Evolutionary conservation across 2,329 filamentous ascomycete species (phyloP), one percentile per base, ranked within the genome.

Genomic region (Botrytis squamosa): DNA sequence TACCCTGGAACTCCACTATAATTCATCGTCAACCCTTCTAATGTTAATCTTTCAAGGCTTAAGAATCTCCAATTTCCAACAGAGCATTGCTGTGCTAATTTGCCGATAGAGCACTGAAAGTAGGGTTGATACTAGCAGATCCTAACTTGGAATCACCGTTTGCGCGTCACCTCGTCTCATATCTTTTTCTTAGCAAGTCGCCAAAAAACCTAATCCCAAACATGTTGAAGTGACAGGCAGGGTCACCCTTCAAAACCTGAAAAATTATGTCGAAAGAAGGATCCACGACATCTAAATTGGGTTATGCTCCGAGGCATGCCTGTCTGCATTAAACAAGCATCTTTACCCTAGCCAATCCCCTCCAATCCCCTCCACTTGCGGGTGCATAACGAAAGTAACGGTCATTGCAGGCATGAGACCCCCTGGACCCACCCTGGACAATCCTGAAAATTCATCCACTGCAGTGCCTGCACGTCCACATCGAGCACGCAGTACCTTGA

Each of bases 81-180:
- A 57, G 36, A 68, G 66, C 49, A 57, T 69, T 69, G 49, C n/a
- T 20, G 14, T 69, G 52, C 66, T 59, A 69, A 69, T 69, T 69
- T 72, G 62, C 57, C 60, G 59, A 65, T 57, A 18, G 36, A 46
- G 60, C 25, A 36, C 57, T 64, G 46, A 59, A 72, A 68, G 63
- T 46, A 72, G 64, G 71, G 40, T 38, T 57, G 29, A 33, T 52
- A 75, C 75, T 75, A 73, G 76, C 74, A 75, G 73, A 78, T 79
- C 76, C 76, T 70, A 65, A 76, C 73, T 75, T 76, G 71, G 75
- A 75, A 75, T 78, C 76, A 77, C 57, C 75, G 73, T 77, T 77
- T 79, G 78, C 78, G 78, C 78, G 77, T 78, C 78, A 73, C 78
- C 78, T 80, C 79, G 79, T 80, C 79, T 80, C 79, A 80, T 77